Base-by-base conservation (phyloP, 2,329 filamentous ascomycete species). In the Hypomyces perniciosus region DNA sequence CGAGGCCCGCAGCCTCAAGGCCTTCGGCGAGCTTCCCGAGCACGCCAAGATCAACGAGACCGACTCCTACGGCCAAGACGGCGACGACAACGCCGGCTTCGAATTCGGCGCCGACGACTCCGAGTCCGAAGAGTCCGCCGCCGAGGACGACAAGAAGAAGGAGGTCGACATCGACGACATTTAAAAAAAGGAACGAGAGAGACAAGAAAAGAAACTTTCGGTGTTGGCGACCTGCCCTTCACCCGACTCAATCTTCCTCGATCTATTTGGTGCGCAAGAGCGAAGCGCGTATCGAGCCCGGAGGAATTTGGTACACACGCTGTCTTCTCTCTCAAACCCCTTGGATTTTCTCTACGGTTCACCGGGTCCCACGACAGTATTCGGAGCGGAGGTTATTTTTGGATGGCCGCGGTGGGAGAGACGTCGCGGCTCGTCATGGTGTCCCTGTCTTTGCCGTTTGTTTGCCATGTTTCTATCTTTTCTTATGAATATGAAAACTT, bases 1-100 rank as follows among this genome's bases (percentile, higher is more conserved):
- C 68, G 93, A 97, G 78, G 93, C 93, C 64, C 86, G 93, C 67
- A 88, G 84, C 61, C 82, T 99, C 65, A 97, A 97, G 78, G 89
- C 90, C 56, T 97, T 97, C 73, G 93, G 93, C 71, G 93, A 99
- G 74, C 80, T 99, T 54, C 93, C 93, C 61, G 93, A 97, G 76
- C 88, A 84, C 66, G 93, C 93, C 70, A 97, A 97, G 86, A 99
- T 99, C 83, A 99, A 99, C 83, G 93, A 99, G 83, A 96, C 90
- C 58, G 93, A 97, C 73, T 95, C 90, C 44, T 95, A 86, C 66
- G 83, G 89, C 65, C 88, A 91, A 72, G 88, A 91, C 71, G 91
- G 90, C 72, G 87, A 95, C 70, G 92, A 93, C 72, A 90, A 96
- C 66, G 90, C 88, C 76, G 93, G 93, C 75, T 96, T 99, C 79